Conservation (phyloP, 1,139 yeast genomes). For the Debaryomyces nepalensis region DNA sequence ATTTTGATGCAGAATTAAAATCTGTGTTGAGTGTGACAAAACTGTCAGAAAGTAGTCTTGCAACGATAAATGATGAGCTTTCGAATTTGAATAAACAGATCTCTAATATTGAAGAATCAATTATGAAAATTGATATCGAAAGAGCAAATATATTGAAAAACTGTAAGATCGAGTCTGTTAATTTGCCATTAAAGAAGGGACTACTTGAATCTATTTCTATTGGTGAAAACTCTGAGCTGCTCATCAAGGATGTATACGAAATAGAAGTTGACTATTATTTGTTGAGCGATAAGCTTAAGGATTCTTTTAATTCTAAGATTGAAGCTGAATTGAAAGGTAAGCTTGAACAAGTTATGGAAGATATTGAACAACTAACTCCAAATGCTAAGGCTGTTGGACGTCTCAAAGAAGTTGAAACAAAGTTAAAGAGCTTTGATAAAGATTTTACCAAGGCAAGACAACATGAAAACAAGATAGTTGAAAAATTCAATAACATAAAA, state of each 20-base stretch:
- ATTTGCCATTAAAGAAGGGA: conserved; percentile 68
- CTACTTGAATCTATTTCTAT: conserved; percentile 55
- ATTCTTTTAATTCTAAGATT: conserved; percentile 39
- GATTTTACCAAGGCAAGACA: conserved; percentile 70
- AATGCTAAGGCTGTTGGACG: conserved; percentile 82
- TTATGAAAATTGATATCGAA: conserved; percentile 60
- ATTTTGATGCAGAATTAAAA: conserved; percentile 29
- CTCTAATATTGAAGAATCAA: conserved; percentile 52
- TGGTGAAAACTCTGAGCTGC: conserved; percentile 43
- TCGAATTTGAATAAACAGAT: conserved; percentile 35
- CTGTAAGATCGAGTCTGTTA: conserved; percentile 75
- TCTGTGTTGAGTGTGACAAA: conserved; percentile 32
- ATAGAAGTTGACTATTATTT: conserved; percentile 61
- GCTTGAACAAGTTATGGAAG: conserved; percentile 40
- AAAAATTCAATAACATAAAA: conserved; percentile 64
- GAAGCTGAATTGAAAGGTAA: conserved; percentile 53
- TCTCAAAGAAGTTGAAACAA: conserved; percentile 67
- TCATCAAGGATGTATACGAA: conserved; percentile 46
- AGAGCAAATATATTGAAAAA: conserved; percentile 66
- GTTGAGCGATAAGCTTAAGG: conserved; percentile 52
- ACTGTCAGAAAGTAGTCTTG: conserved; percentile 35
- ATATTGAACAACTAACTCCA: conserved; percentile 70
- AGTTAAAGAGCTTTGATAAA: conserved; percentile 61
- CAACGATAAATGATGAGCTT: conserved; percentile 40
- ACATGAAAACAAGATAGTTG: conserved; percentile 59